A percentile compares a stretch with the other conserved stretches of the same genome.
These are phyloP conservation scores for Sanghuangporus sanghuang DNA, from an alignment of 1,284 basidiomycete species.

Conservation along the genomic window DNA sequence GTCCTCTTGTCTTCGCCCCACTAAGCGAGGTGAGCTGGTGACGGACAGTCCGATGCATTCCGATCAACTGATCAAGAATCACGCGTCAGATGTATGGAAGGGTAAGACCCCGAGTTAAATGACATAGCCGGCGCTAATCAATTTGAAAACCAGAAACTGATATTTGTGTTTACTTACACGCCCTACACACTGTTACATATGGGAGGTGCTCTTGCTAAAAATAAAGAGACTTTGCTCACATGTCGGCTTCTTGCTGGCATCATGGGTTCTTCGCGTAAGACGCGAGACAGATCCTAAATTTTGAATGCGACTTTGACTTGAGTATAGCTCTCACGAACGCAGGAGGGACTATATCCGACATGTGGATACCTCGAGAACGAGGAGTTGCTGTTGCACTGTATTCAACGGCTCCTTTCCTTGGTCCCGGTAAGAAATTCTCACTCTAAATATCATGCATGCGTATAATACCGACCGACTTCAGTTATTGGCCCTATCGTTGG, in stretches of 20 bases:
- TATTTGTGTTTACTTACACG: constrained; percentile 53
- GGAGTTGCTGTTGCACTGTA: constrained; percentile 58
- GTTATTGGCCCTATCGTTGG: constrained; percentile 63
- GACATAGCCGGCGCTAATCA: constrained; percentile 11
- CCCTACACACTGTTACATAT: constrained; percentile 61
- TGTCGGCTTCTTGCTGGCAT: constrained; percentile 56
- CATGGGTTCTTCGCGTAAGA: constrained; percentile 53
- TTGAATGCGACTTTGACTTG: constrained; percentile 12
- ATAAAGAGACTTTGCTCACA: constrained; percentile 53
- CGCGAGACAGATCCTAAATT: constrained; percentile 1
- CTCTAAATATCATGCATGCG: not conserved
- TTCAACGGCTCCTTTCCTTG: constrained; percentile 65
- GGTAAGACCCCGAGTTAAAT: constrained; percentile 26
- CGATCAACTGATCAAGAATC: not conserved
- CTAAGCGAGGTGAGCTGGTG: constrained; percentile 45
- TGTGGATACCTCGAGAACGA: constrained; percentile 54
- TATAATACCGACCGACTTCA: constrained; percentile 19
- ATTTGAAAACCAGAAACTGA: constrained; percentile 33
- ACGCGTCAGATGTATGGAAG: constrained; percentile 43
- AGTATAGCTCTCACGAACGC: constrained; percentile 52
- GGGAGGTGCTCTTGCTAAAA: constrained; percentile 55
- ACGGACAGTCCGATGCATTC: not conserved
- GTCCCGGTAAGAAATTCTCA: constrained; percentile 44
- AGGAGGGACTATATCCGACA: constrained; percentile 56
- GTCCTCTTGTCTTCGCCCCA: constrained; percentile 59